Evolutionary conservation across 345 rosid species (phyloP), one percentile per base, ranked within the genome.

Genomic region (Euphorbia lathyris): DNA sequence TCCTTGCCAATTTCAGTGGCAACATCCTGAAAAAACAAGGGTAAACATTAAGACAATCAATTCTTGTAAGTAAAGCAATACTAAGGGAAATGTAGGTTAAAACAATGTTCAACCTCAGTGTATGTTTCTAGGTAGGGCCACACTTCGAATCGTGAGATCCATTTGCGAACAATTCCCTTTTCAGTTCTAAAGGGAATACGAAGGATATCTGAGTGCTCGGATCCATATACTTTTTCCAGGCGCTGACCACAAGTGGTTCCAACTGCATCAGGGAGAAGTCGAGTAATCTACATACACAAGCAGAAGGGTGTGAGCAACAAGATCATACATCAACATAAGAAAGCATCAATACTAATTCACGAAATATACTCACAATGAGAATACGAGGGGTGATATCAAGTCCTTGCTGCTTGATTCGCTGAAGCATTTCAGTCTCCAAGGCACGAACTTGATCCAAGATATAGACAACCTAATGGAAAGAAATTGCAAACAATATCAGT

Each of bases 391-490:
- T 87, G 68, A 91, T 81, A 69, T 89, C 90, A 38, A 93, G 93
- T 68, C 98, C 98, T 81, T 93, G 98, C 48, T 86, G 86, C 84
- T 89, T 86, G 36, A 93, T 93, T 16, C 98, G 96, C 36, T 66
- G 86, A 70, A 93, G 92, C 98, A 93, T 93, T 77, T 93, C 98
- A 0, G 71, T 81, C 82, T 93, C 98, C 58, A 93, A 47, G 34
- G 98, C 98, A 45, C 98, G 97, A 38, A 93, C 98, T 89, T 93
- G 98, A 83, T 93, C 98, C 80, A 93, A 79, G 81, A 93, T 93
- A 79, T 93, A 93, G 34, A 93, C 98, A 79, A 93, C 92, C 97
- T 91, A 52, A 55, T 4, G 42, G 6, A 58, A 72, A 38, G 27
- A 43, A 63, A 25, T 4, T 30, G 47, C 3, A 22, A 43, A 38